These are phyloP conservation scores for Rhizodiscina lignyota DNA, from an alignment of 495 filamentous ascomycete genomes.

Conservation along the genomic window DNA sequence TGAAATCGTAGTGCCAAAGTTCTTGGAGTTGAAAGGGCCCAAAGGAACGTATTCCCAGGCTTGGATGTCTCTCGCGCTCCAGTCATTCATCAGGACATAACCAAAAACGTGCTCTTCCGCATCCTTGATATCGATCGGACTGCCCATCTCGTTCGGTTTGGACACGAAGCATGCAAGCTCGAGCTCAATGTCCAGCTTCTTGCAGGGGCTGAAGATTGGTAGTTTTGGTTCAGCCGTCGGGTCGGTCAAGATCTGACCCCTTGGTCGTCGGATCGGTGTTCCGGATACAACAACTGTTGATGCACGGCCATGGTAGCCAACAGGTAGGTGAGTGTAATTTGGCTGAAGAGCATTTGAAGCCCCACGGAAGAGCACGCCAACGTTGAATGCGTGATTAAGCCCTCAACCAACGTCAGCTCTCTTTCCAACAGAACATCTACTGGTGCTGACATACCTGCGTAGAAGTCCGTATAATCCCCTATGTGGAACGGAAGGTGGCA, in stretches of 20 bases:
- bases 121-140: slow-evolving; percentile 32
- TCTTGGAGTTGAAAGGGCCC: slow-evolving; percentile 76
- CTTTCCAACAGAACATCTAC: too few relatives aligned
- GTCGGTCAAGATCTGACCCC: slow-evolving; percentile 65
- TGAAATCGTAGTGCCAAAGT: slow-evolving; percentile 78
- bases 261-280: slow-evolving; percentile 45
- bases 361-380: slow-evolving; percentile 66
- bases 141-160: slow-evolving; percentile 47
- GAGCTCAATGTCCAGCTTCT: slow-evolving; percentile 70
- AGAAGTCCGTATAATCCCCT: slow-evolving; percentile 97
- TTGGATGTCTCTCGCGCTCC: slow-evolving; percentile 85
- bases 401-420: too few relatives aligned
- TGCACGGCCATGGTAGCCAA: slow-evolving; percentile 42
- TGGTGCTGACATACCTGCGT: too few relatives aligned
- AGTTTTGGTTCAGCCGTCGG: slow-evolving; percentile 40
- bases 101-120: slow-evolving; percentile 74
- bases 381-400: slow-evolving; percentile 68
- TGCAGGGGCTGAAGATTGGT: slow-evolving; percentile 45
- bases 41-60: slow-evolving; percentile 61
- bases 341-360: slow-evolving; percentile 64
- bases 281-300: slow-evolving; percentile 25
- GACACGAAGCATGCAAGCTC: slow-evolving; percentile 75
- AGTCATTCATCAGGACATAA: slow-evolving; percentile 83
- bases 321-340: slow-evolving; percentile 82
- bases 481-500: slow-evolving; percentile 75